Conservation (phyloP, 2,329 filamentous ascomycete genomes). For the Teratosphaeria epicoccoides region DNA sequence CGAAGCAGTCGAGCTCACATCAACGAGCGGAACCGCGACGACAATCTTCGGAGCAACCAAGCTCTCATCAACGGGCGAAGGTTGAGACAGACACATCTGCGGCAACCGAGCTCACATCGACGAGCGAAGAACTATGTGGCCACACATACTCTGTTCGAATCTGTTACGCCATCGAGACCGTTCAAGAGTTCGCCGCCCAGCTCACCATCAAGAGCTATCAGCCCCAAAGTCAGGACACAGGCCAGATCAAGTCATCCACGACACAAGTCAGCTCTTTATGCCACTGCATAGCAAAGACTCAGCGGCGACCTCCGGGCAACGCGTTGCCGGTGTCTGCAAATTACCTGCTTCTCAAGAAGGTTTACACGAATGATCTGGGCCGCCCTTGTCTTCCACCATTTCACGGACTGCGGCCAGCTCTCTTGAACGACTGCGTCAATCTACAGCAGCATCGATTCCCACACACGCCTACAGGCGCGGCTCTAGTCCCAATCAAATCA, state of each 20-base stretch:
- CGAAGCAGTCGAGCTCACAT: background rate
- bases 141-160: background rate
- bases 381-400: background rate
- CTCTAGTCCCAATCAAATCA: background rate
- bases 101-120: too few species aligned
- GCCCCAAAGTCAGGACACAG: background rate
- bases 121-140: background rate
- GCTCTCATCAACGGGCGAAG: background rate
- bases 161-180: background rate
- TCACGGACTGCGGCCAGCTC: background rate
- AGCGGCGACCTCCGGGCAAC: background rate
- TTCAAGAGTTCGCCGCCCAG: background rate
- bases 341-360: background rate
- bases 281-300: background rate
- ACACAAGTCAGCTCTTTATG: background rate
- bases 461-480: background rate
- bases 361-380: too few species aligned
- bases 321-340: background rate
- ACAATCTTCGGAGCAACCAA: background rate
- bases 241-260: background rate
- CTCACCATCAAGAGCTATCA: background rate
- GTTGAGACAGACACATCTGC: too few species aligned
- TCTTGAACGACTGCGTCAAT: background rate
- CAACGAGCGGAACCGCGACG: background rate
- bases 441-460: background rate